phyloP scores from a whole-genome alignment of 2,329 filamentous ascomycete genomes.

The Pseudogymnoascus verrucosus region DNA sequence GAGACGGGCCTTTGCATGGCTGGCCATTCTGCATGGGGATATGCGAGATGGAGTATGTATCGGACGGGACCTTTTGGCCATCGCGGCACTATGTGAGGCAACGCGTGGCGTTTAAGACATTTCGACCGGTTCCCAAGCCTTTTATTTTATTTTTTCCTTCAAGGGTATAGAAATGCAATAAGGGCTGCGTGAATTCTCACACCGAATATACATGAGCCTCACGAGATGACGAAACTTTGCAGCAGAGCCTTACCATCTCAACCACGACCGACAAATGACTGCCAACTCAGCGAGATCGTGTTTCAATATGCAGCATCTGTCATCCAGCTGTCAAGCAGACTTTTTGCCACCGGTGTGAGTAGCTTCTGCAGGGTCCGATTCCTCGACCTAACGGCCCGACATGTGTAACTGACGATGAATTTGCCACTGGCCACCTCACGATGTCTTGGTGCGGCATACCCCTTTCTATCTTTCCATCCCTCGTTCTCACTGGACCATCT shows the following conservation, averaged over 20 bases:
- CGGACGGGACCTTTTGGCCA: neutral
- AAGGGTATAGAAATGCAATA: neutral
- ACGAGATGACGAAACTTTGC: neutral
- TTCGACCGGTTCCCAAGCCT: neutral
- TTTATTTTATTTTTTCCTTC: neutral
- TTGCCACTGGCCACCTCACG: neutral
- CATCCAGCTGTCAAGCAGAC: neutral
- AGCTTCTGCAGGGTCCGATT: neutral
- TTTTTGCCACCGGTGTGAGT: neutral
- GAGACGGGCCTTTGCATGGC: neutral
- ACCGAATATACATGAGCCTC: neutral
- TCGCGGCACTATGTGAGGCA: neutral
- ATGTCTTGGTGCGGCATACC: neutral
- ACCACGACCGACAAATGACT: neutral
- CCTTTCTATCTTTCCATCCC: neutral
- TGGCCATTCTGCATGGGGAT: neutral
- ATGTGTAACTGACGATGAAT: neutral
- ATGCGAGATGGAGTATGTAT: neutral
- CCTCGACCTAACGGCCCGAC: neutral
- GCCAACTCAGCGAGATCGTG: neutral
- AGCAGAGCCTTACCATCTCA: neutral
- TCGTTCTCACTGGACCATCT: neutral
- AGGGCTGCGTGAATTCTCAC: neutral
- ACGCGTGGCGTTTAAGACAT: neutral
- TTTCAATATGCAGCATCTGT: neutral